These are phyloP conservation scores for Fusarium sp. DNA, from an alignment of 2,329 filamentous ascomycete species.

Conservation along the genomic window DNA sequence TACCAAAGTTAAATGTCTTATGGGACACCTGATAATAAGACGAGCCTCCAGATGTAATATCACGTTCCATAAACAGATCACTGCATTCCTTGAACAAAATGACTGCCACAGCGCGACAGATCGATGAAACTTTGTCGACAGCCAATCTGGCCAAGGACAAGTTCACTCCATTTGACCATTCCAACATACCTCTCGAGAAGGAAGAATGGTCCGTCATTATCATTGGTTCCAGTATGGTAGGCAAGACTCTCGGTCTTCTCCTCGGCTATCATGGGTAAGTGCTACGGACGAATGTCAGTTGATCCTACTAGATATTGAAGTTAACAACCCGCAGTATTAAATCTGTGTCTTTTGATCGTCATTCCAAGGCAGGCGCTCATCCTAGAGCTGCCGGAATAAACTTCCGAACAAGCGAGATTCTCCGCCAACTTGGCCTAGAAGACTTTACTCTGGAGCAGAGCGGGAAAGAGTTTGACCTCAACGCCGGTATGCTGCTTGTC, in stretches of 20 bases:
- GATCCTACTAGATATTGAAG: no score
- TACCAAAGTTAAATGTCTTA: no score
- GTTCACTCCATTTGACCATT: background rate
- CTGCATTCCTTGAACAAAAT: background rate
- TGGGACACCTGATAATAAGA: no score
- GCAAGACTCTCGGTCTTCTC: constrained; percentile 6
- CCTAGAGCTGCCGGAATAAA: constrained; percentile 1
- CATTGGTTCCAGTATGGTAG: constrained; percentile 12
- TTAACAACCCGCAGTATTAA: background rate
- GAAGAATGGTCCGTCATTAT: constrained; percentile 11
- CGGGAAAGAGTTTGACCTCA: constrained; percentile 4
- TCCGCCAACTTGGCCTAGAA: background rate
- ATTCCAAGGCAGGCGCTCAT: constrained; percentile 1
- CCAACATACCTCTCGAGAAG: background rate
- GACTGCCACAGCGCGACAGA: background rate
- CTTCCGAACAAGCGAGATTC: background rate
- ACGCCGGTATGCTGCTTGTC: background rate
- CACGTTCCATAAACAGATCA: no score
- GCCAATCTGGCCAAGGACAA: background rate
- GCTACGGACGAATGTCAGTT: no score
- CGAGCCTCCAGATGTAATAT: no score
- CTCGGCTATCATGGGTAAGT: constrained; percentile 3
- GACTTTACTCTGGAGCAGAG: background rate
- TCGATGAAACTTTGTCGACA: background rate
- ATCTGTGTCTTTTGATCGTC: constrained; percentile 1